Evolutionary conservation across 1,284 basidiomycete species (phyloP), one percentile per base, ranked within the genome.

Genomic region (Leccinum pachyderme): DNA sequence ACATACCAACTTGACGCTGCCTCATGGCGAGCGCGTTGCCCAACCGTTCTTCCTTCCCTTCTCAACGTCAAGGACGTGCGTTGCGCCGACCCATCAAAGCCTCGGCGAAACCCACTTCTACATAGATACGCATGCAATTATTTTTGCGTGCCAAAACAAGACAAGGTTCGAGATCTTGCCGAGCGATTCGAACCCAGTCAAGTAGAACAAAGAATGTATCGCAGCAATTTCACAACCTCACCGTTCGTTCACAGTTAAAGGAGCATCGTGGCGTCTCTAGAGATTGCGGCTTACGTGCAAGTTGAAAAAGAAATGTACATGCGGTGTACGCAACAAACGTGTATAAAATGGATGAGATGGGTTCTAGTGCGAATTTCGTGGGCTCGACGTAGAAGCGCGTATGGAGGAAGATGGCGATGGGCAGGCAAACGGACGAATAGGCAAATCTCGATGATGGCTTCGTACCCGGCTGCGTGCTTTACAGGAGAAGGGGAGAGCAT

Each of bases 1-100:
- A 11, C 41, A 25, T 25, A 44, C 25, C 43, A 44, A 27, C 43
- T 37, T 44, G 13, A 53, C 11, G n/a, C 35, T 18, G 57, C 65
- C 65, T 67, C 66, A 56, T 67, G 65, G 65, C 53, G 44, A 52
- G 58, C 53, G 65, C 67, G 53, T 69, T 66, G 67, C 53, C 50
- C 48, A 47, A 53, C 50, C 55, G 59, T 49, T 11, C 39, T 22
- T 39, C 37, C 37, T 39, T 41, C 39, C 39, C 43, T 24, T 44
- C 15, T 44, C 43, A 24, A 25, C 13, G 43, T 44, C 43, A 44
- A 44, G 39, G 39, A 41, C 6, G 22, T 44, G 43, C 43, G 13
- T 54, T 37, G 53, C 43, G 31, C 51, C 49, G 49, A 47, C 54
- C 51, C 59, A 67, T 64, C 64, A 66, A 46, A 60, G 43, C 59